phyloP scores from a whole-genome alignment of 192 early-diverging fungal species.

The Jimgerdemannia lactiflua region DNA sequence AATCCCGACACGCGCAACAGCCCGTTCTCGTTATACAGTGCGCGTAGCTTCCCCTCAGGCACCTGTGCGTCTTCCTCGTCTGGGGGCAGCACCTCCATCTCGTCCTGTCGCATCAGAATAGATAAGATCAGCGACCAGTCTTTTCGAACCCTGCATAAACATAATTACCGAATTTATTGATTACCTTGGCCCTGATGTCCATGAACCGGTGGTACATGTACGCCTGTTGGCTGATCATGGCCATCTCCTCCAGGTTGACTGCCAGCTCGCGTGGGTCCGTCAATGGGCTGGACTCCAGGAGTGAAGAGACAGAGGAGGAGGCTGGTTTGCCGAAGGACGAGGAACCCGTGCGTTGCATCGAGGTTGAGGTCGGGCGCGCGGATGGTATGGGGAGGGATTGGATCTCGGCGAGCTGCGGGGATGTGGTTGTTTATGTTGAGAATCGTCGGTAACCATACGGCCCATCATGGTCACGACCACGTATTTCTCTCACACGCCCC shows the following conservation, averaged over 20 bases:
- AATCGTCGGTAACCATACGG: no score
- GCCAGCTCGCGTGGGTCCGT: slow-evolving; percentile 81
- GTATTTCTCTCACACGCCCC: background rate
- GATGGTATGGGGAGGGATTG: background rate
- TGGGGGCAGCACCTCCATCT: slow-evolving; percentile 33
- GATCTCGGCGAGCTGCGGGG: background rate
- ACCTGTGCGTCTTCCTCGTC: slow-evolving; percentile 14
- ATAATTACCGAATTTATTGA: background rate
- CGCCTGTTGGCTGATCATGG: slow-evolving; percentile 76
- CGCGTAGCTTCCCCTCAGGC: slow-evolving; percentile 32
- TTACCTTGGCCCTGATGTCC: slow-evolving; percentile 58
- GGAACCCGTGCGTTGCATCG: background rate
- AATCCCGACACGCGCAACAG: slow-evolving; percentile 57
- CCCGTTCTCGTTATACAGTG: slow-evolving; percentile 49
- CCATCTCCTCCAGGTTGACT: slow-evolving; percentile 75
- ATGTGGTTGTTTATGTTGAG: background rate
- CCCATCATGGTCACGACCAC: no score
- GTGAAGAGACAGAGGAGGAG: background rate
- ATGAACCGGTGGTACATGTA: slow-evolving; percentile 82
- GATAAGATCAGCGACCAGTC: background rate
- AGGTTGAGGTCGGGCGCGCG: background rate
- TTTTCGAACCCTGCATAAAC: no score
- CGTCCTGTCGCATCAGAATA: slow-evolving; percentile 15
- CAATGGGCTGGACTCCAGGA: slow-evolving; percentile 21
- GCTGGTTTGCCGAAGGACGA: background rate